phyloP scores from a whole-genome alignment of 2,329 filamentous ascomycete genomes.

The Trichophyton benhamiae region DNA sequence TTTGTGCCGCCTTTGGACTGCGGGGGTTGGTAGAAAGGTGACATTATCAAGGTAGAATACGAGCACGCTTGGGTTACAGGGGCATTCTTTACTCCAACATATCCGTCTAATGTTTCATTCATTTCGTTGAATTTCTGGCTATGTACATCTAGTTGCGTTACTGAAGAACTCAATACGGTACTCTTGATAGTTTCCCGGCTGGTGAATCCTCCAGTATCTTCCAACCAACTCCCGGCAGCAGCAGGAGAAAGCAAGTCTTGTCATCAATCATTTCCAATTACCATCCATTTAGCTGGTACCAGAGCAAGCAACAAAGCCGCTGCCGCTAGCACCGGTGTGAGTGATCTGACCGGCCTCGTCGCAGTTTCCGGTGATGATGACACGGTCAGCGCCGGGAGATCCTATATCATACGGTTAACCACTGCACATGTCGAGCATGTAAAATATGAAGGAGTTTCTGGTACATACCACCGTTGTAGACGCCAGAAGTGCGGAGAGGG shows the following conservation, averaged over 20 bases:
- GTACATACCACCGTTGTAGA: not conserved
- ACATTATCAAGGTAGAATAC: no score
- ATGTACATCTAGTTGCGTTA: not conserved
- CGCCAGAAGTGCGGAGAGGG: not conserved
- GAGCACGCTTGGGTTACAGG: no score
- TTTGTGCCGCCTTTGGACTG: no score
- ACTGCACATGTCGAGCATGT: not conserved
- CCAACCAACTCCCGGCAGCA: not conserved
- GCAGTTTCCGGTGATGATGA: not conserved
- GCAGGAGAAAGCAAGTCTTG: not conserved
- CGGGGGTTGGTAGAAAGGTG: no score
- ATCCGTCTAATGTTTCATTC: no score
- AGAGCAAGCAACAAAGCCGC: not conserved
- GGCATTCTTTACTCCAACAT: no score
- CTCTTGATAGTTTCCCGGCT: not conserved
- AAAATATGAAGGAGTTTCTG: not conserved
- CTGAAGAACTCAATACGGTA: not conserved
- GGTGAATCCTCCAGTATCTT: not conserved
- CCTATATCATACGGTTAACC: not conserved
- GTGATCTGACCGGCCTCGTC: not conserved
- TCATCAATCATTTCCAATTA: not conserved
- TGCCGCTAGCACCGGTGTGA: not conserved
- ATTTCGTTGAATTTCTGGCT: not conserved
- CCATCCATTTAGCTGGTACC: not conserved
- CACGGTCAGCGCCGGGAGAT: not conserved